These are phyloP conservation scores for Magnusiomyces ingens DNA, from an alignment of 1,139 yeast genomes.

Conservation along the genomic window DNA sequence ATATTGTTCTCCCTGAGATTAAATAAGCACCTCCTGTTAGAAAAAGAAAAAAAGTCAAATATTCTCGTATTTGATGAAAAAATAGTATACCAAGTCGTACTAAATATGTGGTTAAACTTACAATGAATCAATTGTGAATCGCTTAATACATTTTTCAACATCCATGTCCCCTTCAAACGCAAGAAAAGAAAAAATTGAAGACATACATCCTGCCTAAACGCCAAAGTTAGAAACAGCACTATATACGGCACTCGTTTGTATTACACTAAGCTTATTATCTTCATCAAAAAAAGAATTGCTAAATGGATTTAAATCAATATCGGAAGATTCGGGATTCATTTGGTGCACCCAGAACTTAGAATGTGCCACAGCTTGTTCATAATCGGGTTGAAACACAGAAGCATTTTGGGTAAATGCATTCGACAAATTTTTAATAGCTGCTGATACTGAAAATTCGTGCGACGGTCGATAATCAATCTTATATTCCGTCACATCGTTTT, in stretches of 20 bases:
- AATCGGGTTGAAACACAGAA: conserved; percentile 11
- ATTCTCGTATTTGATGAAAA: too few species aligned
- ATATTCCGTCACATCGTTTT: conserved; percentile 10
- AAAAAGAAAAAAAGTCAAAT: neutral
- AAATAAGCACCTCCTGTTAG: too few species aligned
- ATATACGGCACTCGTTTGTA: neutral
- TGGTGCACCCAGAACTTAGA: conserved; percentile 9
- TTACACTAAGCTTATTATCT: conserved; percentile 15
- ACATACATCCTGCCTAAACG: conserved; percentile 12
- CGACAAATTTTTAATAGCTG: conserved; percentile 10
- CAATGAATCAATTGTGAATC: conserved; percentile 11
- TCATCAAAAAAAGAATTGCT: conserved; percentile 12
- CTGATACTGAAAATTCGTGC: conserved; percentile 11
- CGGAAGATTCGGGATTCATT: conserved; percentile 1
- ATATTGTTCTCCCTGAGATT: conserved; percentile 18
- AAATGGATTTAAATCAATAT: conserved; percentile 9
- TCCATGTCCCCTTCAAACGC: conserved; percentile 4
- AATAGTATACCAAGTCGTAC: too few species aligned
- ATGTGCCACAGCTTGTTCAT: conserved; percentile 9
- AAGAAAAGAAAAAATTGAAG: conserved; percentile 11
- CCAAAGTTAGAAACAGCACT: too few species aligned
- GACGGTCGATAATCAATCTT: conserved; percentile 11
- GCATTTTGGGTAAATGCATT: conserved; percentile 9
- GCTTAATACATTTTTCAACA: conserved; percentile 7
- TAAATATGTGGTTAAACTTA: conserved; percentile 2